Percentiles rank a stretch among this genome's conserved stretches.
Conservation (phyloP, 1,284 basidiomycete species). For the Leccinum subfulvum region DNA sequence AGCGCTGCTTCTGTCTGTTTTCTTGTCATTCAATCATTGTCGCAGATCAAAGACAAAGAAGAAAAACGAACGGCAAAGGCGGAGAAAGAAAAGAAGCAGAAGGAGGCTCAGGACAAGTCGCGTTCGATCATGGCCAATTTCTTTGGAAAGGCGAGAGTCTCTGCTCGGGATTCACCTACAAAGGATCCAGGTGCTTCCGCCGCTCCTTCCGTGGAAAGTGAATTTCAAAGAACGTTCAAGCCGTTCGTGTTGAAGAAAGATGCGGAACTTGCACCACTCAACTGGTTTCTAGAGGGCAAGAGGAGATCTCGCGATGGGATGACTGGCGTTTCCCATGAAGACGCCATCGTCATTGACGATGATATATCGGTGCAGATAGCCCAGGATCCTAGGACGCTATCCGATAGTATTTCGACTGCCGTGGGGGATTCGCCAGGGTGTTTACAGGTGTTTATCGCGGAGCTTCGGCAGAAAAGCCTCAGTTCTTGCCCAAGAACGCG, state of each 20-base stretch:
- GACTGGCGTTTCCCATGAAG: slow-evolving; percentile 32
- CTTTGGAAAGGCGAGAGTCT: slow-evolving; percentile 59
- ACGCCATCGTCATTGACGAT: slow-evolving; percentile 56
- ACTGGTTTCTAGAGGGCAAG: slow-evolving; percentile 54
- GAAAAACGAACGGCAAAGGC: slow-evolving; percentile 62
- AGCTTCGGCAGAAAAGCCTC: slow-evolving; percentile 16
- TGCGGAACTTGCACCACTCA: slow-evolving; percentile 65
- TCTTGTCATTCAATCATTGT: slow-evolving; percentile 8
- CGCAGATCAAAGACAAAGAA: slow-evolving; percentile 62
- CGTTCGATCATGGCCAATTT: slow-evolving; percentile 74
- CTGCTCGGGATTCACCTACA: slow-evolving; percentile 30
- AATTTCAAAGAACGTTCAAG: slow-evolving; percentile 74
- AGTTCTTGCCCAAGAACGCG: slow-evolving; percentile 1
- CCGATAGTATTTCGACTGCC: not conserved
- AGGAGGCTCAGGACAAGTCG: slow-evolving; percentile 67
- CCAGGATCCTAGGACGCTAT: slow-evolving; percentile 18
- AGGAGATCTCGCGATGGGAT: slow-evolving; percentile 27
- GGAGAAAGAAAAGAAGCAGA: slow-evolving; percentile 61
- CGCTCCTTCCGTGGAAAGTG: slow-evolving; percentile 48
- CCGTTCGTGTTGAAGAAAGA: slow-evolving; percentile 77
- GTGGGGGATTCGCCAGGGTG: slow-evolving; percentile 5
- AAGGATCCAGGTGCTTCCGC: slow-evolving; percentile 36
- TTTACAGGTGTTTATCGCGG: slow-evolving; percentile 18
- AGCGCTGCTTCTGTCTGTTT: not conserved
- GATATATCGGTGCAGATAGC: slow-evolving; percentile 32